phyloP scores from a whole-genome alignment of 345 rosid genomes.

The Eucalyptus pauciflora region DNA sequence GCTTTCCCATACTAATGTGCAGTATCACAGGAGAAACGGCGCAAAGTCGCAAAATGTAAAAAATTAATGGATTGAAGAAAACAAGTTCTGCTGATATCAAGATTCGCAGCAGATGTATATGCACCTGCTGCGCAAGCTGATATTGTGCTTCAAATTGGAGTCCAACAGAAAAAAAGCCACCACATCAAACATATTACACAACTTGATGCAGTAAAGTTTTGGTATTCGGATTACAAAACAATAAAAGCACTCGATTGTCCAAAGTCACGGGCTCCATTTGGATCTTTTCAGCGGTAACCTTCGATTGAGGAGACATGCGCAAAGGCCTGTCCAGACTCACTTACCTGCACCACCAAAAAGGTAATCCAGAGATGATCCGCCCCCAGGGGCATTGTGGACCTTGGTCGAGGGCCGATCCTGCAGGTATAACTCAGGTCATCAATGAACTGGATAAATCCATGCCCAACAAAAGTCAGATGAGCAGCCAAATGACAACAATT shows the following conservation, averaged over 20 bases:
- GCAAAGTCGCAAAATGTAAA: background rate
- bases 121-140: background rate
- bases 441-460: background rate
- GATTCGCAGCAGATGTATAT: background rate
- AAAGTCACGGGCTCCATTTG: background rate
- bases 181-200: background rate
- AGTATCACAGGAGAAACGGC: background rate
- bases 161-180: background rate
- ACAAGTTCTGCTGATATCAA: background rate
- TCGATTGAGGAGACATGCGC: background rate
- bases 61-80: background rate
- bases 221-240: background rate
- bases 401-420: conserved; percentile 12
- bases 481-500: background rate
- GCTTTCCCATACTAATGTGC: background rate
- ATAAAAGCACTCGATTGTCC: background rate
- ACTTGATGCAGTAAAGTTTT: background rate
- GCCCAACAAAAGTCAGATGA: background rate
- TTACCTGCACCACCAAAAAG: conserved; percentile 2
- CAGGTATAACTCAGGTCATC: background rate
- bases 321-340: background rate
- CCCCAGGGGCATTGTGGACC: conserved; percentile 6
- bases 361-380: conserved; percentile 5
- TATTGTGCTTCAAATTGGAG: background rate
- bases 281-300: background rate